Evolutionary conservation across 2,329 filamentous ascomycete genomes (phyloP).

Genomic region (Penicillium sp.): DNA sequence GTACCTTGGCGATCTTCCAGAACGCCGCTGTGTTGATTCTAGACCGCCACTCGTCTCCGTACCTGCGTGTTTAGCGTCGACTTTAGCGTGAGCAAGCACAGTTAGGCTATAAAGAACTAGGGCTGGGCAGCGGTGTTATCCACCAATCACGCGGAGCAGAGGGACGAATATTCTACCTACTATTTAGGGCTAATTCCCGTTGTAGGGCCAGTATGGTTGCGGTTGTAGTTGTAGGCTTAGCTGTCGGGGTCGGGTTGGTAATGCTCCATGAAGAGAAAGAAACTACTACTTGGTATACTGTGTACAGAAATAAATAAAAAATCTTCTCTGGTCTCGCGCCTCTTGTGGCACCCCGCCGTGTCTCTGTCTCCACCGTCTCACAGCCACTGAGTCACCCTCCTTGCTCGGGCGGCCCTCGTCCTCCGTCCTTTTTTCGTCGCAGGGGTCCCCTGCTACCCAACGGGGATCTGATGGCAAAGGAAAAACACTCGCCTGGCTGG

Average conservation of each 20-base stretch:
- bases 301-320: constrained; percentile 12
- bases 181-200: not conserved
- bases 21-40: constrained; percentile 9
- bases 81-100: not conserved
- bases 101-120: not conserved
- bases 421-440: constrained; percentile 8
- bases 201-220: not conserved
- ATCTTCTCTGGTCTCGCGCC: constrained; percentile 13
- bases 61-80: constrained; percentile 13
- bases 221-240: too few species aligned
- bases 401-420: not conserved
- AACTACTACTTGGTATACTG: constrained; percentile 18
- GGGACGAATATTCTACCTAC: not conserved
- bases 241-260: not conserved
- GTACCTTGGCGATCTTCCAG: constrained; percentile 16
- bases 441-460: constrained; percentile 3
- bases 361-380: constrained; percentile 8
- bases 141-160: not conserved
- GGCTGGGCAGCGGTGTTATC: constrained; percentile 1
- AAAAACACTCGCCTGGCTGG: constrained; percentile 5
- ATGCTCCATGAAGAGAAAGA: constrained; percentile 11
- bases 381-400: constrained; percentile 19
- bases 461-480: not conserved
- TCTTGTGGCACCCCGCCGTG: constrained; percentile 6
- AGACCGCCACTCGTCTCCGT: constrained; percentile 20